Base-by-base conservation (phyloP, 139 green algal species). In the Picochlorum costavermella region DNA sequence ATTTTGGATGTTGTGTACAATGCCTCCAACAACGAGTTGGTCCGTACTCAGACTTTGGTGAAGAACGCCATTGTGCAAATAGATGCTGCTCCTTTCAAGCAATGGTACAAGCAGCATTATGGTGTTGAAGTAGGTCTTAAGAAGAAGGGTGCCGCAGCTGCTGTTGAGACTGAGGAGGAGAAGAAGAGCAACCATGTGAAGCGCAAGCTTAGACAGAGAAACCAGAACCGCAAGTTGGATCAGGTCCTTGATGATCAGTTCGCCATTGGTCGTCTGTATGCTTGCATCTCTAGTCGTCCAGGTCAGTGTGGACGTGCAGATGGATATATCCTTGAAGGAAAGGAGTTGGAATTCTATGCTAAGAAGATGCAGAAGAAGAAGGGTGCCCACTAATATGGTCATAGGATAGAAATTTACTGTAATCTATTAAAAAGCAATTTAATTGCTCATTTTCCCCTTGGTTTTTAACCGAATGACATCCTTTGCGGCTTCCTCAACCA, bases 11-110 rank as follows among this genome's bases (percentile, higher is more conserved):
- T 99, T 28, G 68, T 75, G 30, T 99, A 99, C 92, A 98, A 99
- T 79, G 87, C 94, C 25, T 96, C 90, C 71, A 98, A 98, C 86
- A 98, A 99, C 83, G 94, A 99, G 84, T 81, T 99, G 78, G 81
- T 94, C 45, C 87, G 94, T 69, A 99, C 94, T 33, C 86, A 99
- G 84, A 98, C 94, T 20, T 79, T 99, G 64, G 94, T 99, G 70
- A 99, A 99, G 89, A 92, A 90, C 69, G 86, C 86, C 65, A 95
- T 99, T 63, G 60, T 99, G 1, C 69, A 84, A 61, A 70, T 99
- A 36, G 94, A 99, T 67, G 91, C 94, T 46, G 80, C 91, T 17
- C 94, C 94, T 49, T 99, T 98, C 88, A 92, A 88, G 81, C 76
- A 87, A 70, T 95, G 84, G 85, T 96, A 96, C 75, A 69, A 84